Conservation (phyloP, 1,139 yeast genomes). For the Blastobotrys illinoisensis region DNA sequence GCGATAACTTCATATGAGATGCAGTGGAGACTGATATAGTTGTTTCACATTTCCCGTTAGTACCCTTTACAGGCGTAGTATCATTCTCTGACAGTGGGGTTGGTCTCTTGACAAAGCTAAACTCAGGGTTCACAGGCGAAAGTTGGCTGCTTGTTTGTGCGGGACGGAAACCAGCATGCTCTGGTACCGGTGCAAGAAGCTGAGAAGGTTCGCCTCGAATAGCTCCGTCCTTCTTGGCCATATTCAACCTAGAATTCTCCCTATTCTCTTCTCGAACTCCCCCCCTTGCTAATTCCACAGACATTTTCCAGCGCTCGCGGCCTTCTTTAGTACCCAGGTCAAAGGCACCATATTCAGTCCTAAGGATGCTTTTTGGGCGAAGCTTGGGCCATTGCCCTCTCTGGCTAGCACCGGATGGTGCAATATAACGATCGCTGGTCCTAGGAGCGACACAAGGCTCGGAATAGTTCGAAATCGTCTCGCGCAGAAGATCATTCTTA, state of each 20-base stretch:
- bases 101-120: background rate
- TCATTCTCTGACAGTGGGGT: background rate
- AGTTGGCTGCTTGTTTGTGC: background rate
- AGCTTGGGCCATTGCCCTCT: background rate
- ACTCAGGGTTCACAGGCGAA: background rate
- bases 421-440: background rate
- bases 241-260: background rate
- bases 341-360: slow-evolving; percentile 30
- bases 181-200: background rate
- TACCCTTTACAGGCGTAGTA: background rate
- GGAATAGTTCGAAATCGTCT: background rate
- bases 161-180: background rate
- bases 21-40: background rate
- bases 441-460: background rate
- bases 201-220: background rate
- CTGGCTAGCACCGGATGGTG: background rate
- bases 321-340: slow-evolving; percentile 27
- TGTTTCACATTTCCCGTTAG: background rate
- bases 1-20: background rate
- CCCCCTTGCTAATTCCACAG: slow-evolving; percentile 12
- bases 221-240: background rate
- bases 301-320: slow-evolving; percentile 22
- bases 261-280: background rate
- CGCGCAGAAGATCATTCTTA: background rate
- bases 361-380: slow-evolving; percentile 34